phyloP scores from a whole-genome alignment of 805 yeast species.

The Cyberlindnera petersonii region DNA sequence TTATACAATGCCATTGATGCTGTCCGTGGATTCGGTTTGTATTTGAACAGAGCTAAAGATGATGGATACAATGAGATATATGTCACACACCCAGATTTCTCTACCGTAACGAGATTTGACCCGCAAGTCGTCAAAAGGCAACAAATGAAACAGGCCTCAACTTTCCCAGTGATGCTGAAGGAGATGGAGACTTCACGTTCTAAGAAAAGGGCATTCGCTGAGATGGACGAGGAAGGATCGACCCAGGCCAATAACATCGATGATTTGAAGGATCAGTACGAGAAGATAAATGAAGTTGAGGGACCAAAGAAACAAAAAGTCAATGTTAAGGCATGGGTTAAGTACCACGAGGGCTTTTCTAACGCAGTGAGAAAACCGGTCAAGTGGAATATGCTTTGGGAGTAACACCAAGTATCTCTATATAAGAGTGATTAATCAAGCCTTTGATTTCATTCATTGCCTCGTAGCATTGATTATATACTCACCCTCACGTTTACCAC shows the following conservation, averaged over 20 bases:
- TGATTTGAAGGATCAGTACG: slow-evolving; percentile 42
- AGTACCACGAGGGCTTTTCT: slow-evolving; percentile 86
- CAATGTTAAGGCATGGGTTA: slow-evolving; percentile 66
- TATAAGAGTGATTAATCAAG: too few species aligned
- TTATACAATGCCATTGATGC: slow-evolving; percentile 37
- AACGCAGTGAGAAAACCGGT: slow-evolving; percentile 85
- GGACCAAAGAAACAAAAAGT: slow-evolving; percentile 28
- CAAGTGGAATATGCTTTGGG: slow-evolving; percentile 71
- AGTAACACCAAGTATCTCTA: too few species aligned
- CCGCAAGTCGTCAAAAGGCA: slow-evolving; percentile 15
- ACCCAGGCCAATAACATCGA: slow-evolving; percentile 19
- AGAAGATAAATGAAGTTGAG: slow-evolving; percentile 25
- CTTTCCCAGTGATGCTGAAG: slow-evolving; percentile 23
- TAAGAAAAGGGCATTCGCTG: slow-evolving; percentile 31
- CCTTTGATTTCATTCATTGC: too few species aligned
- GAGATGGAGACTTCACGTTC: slow-evolving; percentile 30
- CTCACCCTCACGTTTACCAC: slow-evolving; percentile 60
- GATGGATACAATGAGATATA: slow-evolving; percentile 28
- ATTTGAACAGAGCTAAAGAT: slow-evolving; percentile 33
- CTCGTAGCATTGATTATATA: too few species aligned
- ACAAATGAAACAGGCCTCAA: slow-evolving; percentile 21
- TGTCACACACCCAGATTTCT: slow-evolving; percentile 25
- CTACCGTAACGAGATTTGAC: slow-evolving; percentile 23
- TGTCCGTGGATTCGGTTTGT: slow-evolving; percentile 37
- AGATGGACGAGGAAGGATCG: slow-evolving; percentile 15